These are phyloP conservation scores for Geotrichum histeridarum DNA, from an alignment of 1,139 yeast genomes.

Conservation along the genomic window DNA sequence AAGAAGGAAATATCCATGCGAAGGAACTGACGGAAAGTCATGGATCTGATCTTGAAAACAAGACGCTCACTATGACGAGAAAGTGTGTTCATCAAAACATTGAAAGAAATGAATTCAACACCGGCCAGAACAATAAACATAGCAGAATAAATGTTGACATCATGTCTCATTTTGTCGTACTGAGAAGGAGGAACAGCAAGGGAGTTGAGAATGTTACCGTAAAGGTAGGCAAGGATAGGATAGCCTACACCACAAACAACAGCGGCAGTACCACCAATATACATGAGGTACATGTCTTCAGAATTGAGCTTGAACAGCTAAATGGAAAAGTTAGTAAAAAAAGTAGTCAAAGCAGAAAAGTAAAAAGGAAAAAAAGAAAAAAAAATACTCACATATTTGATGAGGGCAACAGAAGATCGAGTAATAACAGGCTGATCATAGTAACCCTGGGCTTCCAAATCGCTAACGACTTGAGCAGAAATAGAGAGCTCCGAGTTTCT, in stretches of 20 bases:
- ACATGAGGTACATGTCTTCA: slow-evolving; percentile 20
- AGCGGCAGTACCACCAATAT: slow-evolving; percentile 34
- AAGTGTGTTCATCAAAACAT: slow-evolving; percentile 31
- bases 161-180: slow-evolving; percentile 36
- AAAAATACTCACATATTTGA: slow-evolving; percentile 3
- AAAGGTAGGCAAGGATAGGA: slow-evolving; percentile 39
- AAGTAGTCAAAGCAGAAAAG: no score
- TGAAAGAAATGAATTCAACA: slow-evolving; percentile 21
- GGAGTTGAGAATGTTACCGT: slow-evolving; percentile 37
- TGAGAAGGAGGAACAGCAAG: slow-evolving; percentile 36
- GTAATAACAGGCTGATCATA: not conserved
- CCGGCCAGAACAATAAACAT: slow-evolving; percentile 41
- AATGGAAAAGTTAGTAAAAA: not conserved
- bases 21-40: slow-evolving; percentile 39
- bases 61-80: slow-evolving; percentile 18
- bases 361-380: not conserved
- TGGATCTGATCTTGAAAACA: slow-evolving; percentile 23
- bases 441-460: slow-evolving; percentile 6
- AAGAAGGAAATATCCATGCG: slow-evolving; percentile 81
- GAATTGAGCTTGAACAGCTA: slow-evolving; percentile 5
- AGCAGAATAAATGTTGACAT: slow-evolving; percentile 37
- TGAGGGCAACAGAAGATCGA: slow-evolving; percentile 4
- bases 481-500: not conserved
- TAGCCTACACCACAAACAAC: slow-evolving; percentile 39
- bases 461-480: slow-evolving; percentile 6